These are phyloP conservation scores for Diaporthe nobilis DNA, from an alignment of 2,329 filamentous ascomycete genomes.

Conservation along the genomic window DNA sequence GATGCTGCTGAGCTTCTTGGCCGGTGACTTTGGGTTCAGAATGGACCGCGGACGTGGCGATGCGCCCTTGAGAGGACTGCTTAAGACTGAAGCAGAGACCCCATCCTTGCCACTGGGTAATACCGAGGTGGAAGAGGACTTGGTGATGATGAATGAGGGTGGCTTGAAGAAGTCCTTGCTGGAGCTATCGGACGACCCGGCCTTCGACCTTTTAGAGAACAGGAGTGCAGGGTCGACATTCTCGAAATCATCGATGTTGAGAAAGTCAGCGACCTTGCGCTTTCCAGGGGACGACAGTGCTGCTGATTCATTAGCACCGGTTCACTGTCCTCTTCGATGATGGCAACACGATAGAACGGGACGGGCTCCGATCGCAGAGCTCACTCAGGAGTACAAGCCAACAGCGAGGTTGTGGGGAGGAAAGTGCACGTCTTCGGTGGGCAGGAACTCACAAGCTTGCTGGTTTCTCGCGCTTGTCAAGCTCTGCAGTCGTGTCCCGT, in stretches of 20 bases:
- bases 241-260: constrained; percentile 69
- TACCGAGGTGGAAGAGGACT: constrained; percentile 53
- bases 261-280: constrained; percentile 68
- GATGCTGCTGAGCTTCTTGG: constrained; percentile 59
- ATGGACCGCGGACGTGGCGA: constrained; percentile 59
- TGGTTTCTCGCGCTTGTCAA: constrained; percentile 84
- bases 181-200: constrained; percentile 54
- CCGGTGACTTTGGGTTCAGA: constrained; percentile 68
- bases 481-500: constrained; percentile 77
- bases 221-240: constrained; percentile 70
- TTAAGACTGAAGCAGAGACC: constrained; percentile 47
- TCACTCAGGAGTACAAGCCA: constrained; percentile 4
- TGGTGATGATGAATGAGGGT: constrained; percentile 60
- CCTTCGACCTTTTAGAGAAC: constrained; percentile 73
- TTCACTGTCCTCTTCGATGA: neutral
- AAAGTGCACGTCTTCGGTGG: neutral
- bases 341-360: neutral
- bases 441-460: constrained; percentile 74
- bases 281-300: constrained; percentile 62
- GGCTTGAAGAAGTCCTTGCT: constrained; percentile 65
- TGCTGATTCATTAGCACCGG: constrained; percentile 51
- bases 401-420: neutral
- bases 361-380: neutral
- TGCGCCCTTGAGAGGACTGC: constrained; percentile 47
- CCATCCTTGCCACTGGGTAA: constrained; percentile 48